phyloP scores from a whole-genome alignment of 2,329 filamentous ascomycete species.

The Thermothelomyces thermophilus region DNA sequence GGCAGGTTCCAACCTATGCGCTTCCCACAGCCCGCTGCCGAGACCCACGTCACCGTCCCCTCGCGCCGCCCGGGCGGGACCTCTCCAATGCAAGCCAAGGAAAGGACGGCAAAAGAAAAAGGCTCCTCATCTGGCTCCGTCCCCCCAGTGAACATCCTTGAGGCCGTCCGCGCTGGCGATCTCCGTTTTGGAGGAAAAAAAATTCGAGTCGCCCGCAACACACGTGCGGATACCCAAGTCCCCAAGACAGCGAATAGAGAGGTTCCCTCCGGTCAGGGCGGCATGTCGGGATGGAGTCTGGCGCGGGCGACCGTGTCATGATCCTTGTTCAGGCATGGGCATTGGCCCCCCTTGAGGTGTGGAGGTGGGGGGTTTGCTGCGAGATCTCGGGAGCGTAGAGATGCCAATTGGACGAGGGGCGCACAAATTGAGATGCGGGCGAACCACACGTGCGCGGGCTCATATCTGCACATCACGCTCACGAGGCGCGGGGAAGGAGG shows the following conservation, averaged over 20 bases:
- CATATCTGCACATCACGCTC: too few species aligned
- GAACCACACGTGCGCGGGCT: not conserved
- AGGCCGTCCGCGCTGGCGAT: too few species aligned
- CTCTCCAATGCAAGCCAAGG: too few species aligned
- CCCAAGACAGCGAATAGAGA: not conserved
- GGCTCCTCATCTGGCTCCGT: too few species aligned
- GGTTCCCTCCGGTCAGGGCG: not conserved
- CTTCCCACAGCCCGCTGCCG: not conserved
- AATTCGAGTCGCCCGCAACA: conserved; percentile 1
- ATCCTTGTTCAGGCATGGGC: conserved; percentile 1
- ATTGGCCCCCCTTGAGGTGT: not conserved
- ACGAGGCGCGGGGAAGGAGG: too few species aligned
- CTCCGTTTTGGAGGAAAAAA: too few species aligned
- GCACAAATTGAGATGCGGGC: not conserved
- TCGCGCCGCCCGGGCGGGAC: too few species aligned
- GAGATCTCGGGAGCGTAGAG: not conserved
- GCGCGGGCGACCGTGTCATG: not conserved
- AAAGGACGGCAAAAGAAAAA: too few species aligned
- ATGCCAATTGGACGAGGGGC: not conserved
- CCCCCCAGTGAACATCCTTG: too few species aligned
- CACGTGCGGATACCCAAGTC: conserved; percentile 1
- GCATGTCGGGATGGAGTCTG: not conserved
- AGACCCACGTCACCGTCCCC: not conserved
- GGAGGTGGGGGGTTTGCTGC: not conserved
- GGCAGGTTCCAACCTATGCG: too few species aligned